phyloP scores from a whole-genome alignment of 2,329 filamentous ascomycete genomes.

The Stenocarpella maydis region DNA sequence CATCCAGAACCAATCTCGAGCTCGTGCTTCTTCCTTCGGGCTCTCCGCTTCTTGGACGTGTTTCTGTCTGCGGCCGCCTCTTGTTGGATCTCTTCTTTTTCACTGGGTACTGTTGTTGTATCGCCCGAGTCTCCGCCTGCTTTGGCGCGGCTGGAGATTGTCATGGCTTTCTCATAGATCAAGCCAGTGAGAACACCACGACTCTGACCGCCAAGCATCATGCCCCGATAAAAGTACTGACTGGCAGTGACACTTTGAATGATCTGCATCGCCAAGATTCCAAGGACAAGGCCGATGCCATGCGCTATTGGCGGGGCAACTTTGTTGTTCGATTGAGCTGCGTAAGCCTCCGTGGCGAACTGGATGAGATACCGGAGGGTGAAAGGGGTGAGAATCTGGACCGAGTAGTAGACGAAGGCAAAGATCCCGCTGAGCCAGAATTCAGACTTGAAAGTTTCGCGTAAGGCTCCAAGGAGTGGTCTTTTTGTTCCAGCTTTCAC shows the following conservation, averaged over 20 bases:
- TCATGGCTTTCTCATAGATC: slow-evolving; percentile 94
- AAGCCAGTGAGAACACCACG: slow-evolving; percentile 83
- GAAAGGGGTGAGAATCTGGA: slow-evolving; percentile 86
- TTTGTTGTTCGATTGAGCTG: slow-evolving; percentile 52
- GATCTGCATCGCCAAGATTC: slow-evolving; percentile 86
- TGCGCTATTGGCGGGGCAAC: slow-evolving; percentile 71
- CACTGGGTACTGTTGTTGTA: not conserved
- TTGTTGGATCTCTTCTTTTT: not conserved
- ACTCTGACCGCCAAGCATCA: slow-evolving; percentile 87
- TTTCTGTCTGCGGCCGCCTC: not conserved
- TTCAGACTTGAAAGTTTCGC: slow-evolving; percentile 85
- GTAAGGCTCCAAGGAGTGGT: slow-evolving; percentile 80
- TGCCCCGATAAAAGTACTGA: slow-evolving; percentile 91
- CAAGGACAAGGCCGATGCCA: slow-evolving; percentile 84
- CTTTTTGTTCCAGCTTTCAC: slow-evolving; percentile 72
- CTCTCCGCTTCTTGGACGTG: not conserved
- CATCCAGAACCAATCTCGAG: slow-evolving; percentile 80
- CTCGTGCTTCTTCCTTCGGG: slow-evolving; percentile 55
- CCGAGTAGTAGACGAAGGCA: slow-evolving; percentile 68
- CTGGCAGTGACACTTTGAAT: slow-evolving; percentile 82
- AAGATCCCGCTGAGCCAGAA: slow-evolving; percentile 84
- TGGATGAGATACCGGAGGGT: slow-evolving; percentile 87
- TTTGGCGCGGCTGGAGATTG: slow-evolving; percentile 84
- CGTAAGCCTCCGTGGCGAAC: slow-evolving; percentile 84
- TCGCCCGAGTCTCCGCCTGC: slow-evolving; percentile 57